phyloP scores from a whole-genome alignment of 148 eudicot species.

The Silene uniflora region DNA sequence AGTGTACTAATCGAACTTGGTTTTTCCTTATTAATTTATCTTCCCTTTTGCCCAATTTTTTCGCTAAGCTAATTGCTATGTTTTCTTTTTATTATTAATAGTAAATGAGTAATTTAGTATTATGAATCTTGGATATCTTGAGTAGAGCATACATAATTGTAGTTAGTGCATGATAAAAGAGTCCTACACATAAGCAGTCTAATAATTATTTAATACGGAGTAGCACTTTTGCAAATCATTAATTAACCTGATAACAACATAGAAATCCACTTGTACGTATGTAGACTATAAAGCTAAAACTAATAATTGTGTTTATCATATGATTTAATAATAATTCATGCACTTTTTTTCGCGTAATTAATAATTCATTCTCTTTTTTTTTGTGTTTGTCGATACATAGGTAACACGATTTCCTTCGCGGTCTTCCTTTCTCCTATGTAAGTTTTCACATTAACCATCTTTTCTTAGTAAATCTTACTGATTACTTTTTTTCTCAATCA shows the following conservation, averaged over 20 bases:
- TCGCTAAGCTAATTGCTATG: no score
- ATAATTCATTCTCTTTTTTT: neutral
- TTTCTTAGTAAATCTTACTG: no score
- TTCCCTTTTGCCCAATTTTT: no score
- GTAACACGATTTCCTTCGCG: constrained; percentile 74
- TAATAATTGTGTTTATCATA: neutral
- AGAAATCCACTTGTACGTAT: constrained; percentile 8
- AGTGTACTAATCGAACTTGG: no score
- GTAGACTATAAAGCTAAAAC: neutral
- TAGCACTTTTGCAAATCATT: constrained; percentile 30
- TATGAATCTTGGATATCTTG: neutral
- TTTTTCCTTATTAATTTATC: no score
- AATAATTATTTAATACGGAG: neutral
- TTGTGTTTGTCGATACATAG: constrained; percentile 26
- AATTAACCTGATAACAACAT: constrained; percentile 27
- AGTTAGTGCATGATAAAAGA: constrained; percentile 5
- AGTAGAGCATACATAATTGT: no score
- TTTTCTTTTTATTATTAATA: neutral
- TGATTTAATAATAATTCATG: neutral
- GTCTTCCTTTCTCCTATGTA: constrained; percentile 89
- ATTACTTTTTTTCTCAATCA: no score
- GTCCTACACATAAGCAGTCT: constrained; percentile 5
- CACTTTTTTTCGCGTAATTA: neutral
- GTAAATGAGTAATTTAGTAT: neutral
- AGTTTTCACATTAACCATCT: constrained; percentile 17